These are phyloP conservation scores for Sanguinoderma infundibulare DNA, from an alignment of 1,284 basidiomycete species.

Conservation along the genomic window DNA sequence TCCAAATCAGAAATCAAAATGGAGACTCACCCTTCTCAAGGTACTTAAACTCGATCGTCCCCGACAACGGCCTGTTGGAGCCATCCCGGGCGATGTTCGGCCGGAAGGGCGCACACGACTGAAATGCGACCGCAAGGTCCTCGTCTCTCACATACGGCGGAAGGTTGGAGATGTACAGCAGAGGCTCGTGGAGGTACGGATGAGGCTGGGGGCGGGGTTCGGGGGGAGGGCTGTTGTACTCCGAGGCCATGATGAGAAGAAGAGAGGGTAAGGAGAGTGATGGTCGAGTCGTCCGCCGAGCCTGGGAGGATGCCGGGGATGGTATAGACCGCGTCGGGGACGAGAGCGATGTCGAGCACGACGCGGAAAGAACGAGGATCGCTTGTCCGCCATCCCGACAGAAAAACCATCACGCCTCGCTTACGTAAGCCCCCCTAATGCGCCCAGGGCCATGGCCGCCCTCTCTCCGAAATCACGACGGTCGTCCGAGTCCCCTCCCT, in stretches of 20 bases:
- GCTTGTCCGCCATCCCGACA: background rate
- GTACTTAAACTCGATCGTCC: slow-evolving; percentile 80
- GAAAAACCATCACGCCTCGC: background rate
- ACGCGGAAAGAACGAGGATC: slow-evolving; percentile 2
- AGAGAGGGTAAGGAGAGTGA: slow-evolving; percentile 2
- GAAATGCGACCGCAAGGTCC: slow-evolving; percentile 71
- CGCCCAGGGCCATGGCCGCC: background rate
- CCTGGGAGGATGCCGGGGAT: slow-evolving; percentile 11
- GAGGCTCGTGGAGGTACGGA: slow-evolving; percentile 80
- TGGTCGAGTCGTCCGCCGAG: slow-evolving; percentile 9
- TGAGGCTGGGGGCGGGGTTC: slow-evolving; percentile 48
- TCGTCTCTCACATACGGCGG: slow-evolving; percentile 74
- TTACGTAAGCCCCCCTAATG: background rate
- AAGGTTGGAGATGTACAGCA: slow-evolving; percentile 77
- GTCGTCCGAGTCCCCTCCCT: background rate
- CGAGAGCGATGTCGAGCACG: slow-evolving; percentile 8
- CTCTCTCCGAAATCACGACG: background rate
- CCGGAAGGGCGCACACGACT: slow-evolving; percentile 76
- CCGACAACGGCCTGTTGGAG: slow-evolving; percentile 53
- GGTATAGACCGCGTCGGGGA: slow-evolving; percentile 16
- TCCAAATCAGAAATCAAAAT: slow-evolving; percentile 4
- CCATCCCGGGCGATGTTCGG: slow-evolving; percentile 73
- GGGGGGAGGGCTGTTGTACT: slow-evolving; percentile 29
- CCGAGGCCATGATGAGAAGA: slow-evolving; percentile 31
- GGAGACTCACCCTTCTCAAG: slow-evolving; percentile 69